Percentiles rank a stretch among this genome's conserved stretches.
phyloP scores from a whole-genome alignment of 768 basidiomycete genomes.

The Boletus rubescentipes region DNA sequence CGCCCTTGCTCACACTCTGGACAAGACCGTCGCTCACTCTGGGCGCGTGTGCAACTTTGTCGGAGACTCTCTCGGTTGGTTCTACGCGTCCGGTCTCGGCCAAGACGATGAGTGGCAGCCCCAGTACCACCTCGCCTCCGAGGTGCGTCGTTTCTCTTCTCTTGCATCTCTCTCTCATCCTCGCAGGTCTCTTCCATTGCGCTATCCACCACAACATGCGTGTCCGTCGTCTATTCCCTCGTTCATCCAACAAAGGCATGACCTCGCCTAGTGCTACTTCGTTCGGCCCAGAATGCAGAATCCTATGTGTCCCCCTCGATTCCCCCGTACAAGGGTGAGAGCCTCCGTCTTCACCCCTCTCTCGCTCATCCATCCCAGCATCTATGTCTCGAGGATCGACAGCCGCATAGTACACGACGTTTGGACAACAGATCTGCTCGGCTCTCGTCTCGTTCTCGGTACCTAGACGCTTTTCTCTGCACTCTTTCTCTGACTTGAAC shows the following conservation, averaged over 20 bases:
- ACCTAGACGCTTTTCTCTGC: background rate
- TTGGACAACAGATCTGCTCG: slow-evolving; percentile 52
- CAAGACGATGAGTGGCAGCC: slow-evolving; percentile 36
- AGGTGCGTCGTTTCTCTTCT: slow-evolving; percentile 9
- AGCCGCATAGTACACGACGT: slow-evolving; percentile 50
- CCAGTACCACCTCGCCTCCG: slow-evolving; percentile 40
- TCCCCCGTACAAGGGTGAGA: slow-evolving; percentile 40
- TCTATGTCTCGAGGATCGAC: slow-evolving; percentile 31
- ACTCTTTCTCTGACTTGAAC: background rate
- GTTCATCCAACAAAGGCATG: slow-evolving; percentile 1
- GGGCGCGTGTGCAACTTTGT: slow-evolving; percentile 39
- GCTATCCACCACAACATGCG: slow-evolving; percentile 44
- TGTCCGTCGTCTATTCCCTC: slow-evolving; percentile 38
- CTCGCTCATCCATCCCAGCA: slow-evolving; percentile 4
- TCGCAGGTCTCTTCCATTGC: slow-evolving; percentile 52
- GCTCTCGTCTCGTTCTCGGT: slow-evolving; percentile 55
- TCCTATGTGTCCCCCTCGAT: slow-evolving; percentile 46
- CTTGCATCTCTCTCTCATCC: background rate
- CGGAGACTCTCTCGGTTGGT: slow-evolving; percentile 56
- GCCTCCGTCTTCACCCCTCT: background rate
- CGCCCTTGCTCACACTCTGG: background rate
- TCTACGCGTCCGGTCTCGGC: slow-evolving; percentile 36
- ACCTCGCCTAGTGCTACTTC: slow-evolving; percentile 50
- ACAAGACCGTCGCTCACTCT: slow-evolving; percentile 35
- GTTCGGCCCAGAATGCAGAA: slow-evolving; percentile 50